A percentile compares a stretch with the other conserved stretches of the same genome.
Conservation (phyloP, 2,329 filamentous ascomycete genomes). For the Epichloe hybrida region DNA sequence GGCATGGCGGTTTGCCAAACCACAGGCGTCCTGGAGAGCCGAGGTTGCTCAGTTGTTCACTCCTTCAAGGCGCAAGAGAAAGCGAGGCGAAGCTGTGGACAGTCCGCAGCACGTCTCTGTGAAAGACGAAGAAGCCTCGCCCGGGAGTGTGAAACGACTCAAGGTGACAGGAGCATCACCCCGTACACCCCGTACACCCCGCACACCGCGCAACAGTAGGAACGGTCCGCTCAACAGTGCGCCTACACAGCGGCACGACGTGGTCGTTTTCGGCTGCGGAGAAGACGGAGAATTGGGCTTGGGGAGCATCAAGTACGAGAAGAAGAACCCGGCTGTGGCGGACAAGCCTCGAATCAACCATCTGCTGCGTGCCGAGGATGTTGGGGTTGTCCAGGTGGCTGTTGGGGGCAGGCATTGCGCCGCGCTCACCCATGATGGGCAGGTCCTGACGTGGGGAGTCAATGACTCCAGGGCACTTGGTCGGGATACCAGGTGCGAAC, state of each 20-base stretch:
- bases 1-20: not conserved
- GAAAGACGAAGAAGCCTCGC: not conserved
- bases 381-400: slow-evolving; percentile 42
- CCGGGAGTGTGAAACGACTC: not conserved
- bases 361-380: slow-evolving; percentile 33
- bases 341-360: slow-evolving; percentile 30
- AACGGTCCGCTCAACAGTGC: not conserved
- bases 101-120: not conserved
- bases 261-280: slow-evolving; percentile 7
- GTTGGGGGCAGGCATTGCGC: slow-evolving; percentile 51
- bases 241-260: slow-evolving; percentile 2
- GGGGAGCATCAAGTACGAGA: slow-evolving; percentile 2
- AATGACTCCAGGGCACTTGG: slow-evolving; percentile 54
- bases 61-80: not conserved
- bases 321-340: slow-evolving; percentile 1
- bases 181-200: not conserved
- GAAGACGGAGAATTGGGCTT: slow-evolving; percentile 9
- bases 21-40: not conserved
- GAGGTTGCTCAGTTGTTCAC: not conserved
- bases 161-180: not conserved
- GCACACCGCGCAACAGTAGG: not conserved
- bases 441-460: slow-evolving; percentile 52
- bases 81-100: not conserved
- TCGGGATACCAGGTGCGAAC: slow-evolving; percentile 38
- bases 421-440: slow-evolving; percentile 48